Evolutionary conservation across 305 asterid species (phyloP).

Genomic region (Coffea humblotiana): DNA sequence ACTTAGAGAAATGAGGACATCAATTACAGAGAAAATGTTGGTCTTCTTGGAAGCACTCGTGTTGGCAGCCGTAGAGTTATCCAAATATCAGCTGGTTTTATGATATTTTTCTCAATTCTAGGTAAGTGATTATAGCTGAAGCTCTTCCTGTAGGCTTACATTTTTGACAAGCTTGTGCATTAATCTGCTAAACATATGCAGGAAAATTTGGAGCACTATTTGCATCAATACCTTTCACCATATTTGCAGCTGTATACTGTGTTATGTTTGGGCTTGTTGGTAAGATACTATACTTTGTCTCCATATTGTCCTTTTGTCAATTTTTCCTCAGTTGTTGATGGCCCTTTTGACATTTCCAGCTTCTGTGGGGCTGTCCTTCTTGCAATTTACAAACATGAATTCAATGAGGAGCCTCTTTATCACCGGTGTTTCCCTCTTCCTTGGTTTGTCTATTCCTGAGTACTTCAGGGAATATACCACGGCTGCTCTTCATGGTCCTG

Average conservation of each 20-base stretch:
- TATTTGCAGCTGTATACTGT: conserved; percentile 88
- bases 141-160: not conserved
- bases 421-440: conserved; percentile 79
- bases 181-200: conserved; percentile 21
- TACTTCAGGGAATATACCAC: conserved; percentile 85
- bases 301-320: not conserved
- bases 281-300: conserved; percentile 25
- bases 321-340: conserved; percentile 6
- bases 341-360: conserved; percentile 45
- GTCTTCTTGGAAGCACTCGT: conserved; percentile 97
- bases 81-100: conserved; percentile 92
- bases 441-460: conserved; percentile 91
- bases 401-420: conserved; percentile 96
- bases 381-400: conserved; percentile 98
- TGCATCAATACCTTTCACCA: conserved; percentile 93
- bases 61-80: conserved; percentile 91
- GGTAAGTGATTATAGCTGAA: conserved; percentile 34
- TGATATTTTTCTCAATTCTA: conserved; percentile 85
- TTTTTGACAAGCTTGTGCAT: conserved; percentile 5
- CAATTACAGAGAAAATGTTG: conserved; percentile 70
- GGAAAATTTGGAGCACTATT: conserved; percentile 96
- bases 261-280: conserved; percentile 94
- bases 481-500: conserved; percentile 82
- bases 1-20: not conserved
- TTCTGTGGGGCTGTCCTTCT: conserved; percentile 85